Evolutionary conservation across 2,329 filamentous ascomycete species (phyloP).

Genomic region (Pleoardoris graminearum): DNA sequence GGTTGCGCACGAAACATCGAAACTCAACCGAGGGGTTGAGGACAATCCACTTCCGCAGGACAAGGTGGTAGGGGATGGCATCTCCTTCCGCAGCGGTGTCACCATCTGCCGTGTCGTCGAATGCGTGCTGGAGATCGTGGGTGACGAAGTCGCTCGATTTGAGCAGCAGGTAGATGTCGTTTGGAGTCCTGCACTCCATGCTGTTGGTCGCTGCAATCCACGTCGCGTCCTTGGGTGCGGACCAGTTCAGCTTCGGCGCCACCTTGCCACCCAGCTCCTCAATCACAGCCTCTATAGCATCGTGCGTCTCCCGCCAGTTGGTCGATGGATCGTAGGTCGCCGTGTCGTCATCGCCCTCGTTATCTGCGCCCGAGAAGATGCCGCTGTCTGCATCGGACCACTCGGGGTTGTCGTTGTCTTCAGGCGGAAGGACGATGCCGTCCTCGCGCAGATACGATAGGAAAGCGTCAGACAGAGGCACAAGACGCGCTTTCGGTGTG

Average conservation of each 20-base stretch:
- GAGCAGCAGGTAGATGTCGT: conserved; percentile 89
- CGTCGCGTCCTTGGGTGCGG: conserved; percentile 90
- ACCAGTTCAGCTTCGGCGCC: conserved; percentile 96
- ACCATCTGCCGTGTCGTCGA: conserved; percentile 66
- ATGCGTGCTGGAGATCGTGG: conserved; percentile 91
- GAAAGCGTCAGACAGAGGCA: conserved; percentile 75
- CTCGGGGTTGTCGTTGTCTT: conserved; percentile 54
- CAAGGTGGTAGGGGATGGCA: conserved; percentile 74
- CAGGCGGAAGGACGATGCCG: conserved; percentile 83
- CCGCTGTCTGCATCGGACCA: conserved; percentile 58
- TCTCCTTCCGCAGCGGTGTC: conserved; percentile 17
- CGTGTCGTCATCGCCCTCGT: conserved; percentile 58
- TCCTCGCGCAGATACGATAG: conserved; percentile 87
- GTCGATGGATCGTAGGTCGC: conserved; percentile 64
- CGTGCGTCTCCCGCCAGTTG: conserved; percentile 72
- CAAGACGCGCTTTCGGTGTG: conserved; percentile 83
- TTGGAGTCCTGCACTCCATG: conserved; percentile 83
- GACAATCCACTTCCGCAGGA: conserved; percentile 84
- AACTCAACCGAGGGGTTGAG: conserved; percentile 93
- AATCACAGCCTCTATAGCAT: conserved; percentile 75
- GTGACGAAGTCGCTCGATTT: conserved; percentile 95
- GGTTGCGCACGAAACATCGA: conserved; percentile 87
- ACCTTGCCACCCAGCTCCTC: conserved; percentile 81
- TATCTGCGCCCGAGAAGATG: conserved; percentile 52
- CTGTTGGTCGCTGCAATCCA: conserved; percentile 90